Conservation (phyloP, 1,139 yeast genomes). For the Saccharomyces uvarum region DNA sequence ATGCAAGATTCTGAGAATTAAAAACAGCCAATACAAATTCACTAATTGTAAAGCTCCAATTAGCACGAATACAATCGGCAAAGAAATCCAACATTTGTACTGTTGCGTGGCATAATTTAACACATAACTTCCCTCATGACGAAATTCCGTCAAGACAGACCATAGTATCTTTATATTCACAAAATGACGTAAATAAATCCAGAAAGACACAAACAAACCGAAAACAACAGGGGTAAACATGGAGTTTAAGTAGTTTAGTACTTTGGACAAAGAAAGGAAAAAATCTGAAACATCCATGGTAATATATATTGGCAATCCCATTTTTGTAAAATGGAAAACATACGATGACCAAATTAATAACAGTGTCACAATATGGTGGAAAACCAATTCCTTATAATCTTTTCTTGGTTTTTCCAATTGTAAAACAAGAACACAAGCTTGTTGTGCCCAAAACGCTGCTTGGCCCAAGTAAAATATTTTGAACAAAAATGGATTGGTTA, state of each 20-base stretch:
- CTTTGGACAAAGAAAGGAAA: constrained; percentile 75
- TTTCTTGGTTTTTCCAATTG: constrained; percentile 93
- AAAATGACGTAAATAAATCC: constrained; percentile 89
- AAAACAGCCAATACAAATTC: constrained; percentile 77
- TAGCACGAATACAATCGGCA: constrained; percentile 74
- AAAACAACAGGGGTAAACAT: constrained; percentile 58
- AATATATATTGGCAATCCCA: constrained; percentile 83
- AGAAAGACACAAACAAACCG: constrained; percentile 54
- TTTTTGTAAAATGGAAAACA: constrained; percentile 91
- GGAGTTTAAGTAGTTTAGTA: constrained; percentile 75
- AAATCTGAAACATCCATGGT: constrained; percentile 96
- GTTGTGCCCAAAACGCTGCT: constrained; percentile 97
- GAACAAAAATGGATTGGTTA: constrained; percentile 59
- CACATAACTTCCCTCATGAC: constrained; percentile 71
- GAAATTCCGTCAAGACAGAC: constrained; percentile 84
- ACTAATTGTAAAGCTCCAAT: constrained; percentile 77
- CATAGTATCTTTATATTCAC: constrained; percentile 71
- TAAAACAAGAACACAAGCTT: constrained; percentile 68
- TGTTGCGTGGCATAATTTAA: constrained; percentile 89
- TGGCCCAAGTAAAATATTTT: constrained; percentile 82
- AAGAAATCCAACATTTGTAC: constrained; percentile 93
- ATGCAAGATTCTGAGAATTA: constrained; percentile 69
- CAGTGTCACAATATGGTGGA: constrained; percentile 89
- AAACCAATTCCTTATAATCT: constrained; percentile 82
- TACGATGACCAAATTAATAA: constrained; percentile 85